Conservation (phyloP, 306 rosid species). For the Elaeagnus macrophylla region DNA sequence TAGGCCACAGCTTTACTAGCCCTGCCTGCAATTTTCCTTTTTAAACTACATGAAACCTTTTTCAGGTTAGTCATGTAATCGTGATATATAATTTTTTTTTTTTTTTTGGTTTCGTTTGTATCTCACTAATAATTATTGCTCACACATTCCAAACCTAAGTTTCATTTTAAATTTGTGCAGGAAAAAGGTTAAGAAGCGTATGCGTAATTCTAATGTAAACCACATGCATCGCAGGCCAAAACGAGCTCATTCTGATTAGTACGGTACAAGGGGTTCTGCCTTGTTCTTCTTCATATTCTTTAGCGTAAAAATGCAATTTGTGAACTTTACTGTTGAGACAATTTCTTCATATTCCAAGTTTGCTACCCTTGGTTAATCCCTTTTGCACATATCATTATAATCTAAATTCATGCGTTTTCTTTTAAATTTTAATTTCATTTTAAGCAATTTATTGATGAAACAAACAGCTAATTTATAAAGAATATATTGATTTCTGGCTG, state of each 20-base stretch:
- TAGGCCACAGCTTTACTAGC: conserved; percentile 34
- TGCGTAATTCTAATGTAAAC: not conserved
- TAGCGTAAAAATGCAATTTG: no score
- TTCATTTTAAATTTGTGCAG: conserved; percentile 5
- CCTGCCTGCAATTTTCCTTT: conserved; percentile 25
- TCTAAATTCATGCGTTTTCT: no score
- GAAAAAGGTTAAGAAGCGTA: conserved; percentile 9
- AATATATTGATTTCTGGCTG: no score
- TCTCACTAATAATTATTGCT: not conserved
- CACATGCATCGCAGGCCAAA: conserved; percentile 8
- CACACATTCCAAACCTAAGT: not conserved
- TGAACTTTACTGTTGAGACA: no score
- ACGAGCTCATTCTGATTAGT: not conserved
- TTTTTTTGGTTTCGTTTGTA: not conserved
- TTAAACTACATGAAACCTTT: conserved; percentile 15
- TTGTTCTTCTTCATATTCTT: no score
- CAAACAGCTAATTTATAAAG: no score
- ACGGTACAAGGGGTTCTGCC: not conserved
- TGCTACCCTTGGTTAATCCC: no score
- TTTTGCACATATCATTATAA: no score
- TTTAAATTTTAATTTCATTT: no score
- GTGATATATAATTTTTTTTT: no score
- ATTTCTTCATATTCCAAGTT: no score
- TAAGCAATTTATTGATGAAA: no score
- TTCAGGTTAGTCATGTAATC: conserved; percentile 20